Conservation (phyloP, 192 early-diverging fungal genomes). For the Coemansia erecta region DNA sequence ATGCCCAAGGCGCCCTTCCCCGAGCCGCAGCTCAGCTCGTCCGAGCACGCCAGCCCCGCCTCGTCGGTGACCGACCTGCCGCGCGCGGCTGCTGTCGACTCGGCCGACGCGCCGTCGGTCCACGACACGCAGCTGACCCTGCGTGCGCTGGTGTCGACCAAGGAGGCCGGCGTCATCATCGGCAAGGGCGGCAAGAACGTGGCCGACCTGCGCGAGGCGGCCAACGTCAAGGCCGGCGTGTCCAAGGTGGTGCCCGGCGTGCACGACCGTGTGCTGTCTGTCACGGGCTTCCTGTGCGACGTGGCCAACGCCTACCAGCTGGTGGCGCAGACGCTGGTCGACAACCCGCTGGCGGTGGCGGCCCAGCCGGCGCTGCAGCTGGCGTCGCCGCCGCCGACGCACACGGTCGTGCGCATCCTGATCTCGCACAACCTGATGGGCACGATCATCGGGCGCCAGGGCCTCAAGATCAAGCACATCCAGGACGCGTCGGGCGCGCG, state of each 20-base stretch:
- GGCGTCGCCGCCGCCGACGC: conserved; percentile 43
- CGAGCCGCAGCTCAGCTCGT: conserved; percentile 22
- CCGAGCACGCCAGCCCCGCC: conserved; percentile 25
- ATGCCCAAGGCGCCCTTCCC: conserved; percentile 32
- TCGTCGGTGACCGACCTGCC: conserved; percentile 30
- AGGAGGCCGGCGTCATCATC: conserved; percentile 91
- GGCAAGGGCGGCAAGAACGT: conserved; percentile 89
- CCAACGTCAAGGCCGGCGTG: conserved; percentile 89
- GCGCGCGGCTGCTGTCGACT: neutral
- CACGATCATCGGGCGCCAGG: conserved; percentile 90
- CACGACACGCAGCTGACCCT: conserved; percentile 68
- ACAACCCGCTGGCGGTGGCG: conserved; percentile 66
- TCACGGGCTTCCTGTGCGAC: conserved; percentile 65
- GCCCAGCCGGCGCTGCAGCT: conserved; percentile 48
- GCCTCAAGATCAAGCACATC: conserved; percentile 92
- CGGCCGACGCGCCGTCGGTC: conserved; percentile 27
- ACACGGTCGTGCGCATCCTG: conserved; percentile 77
- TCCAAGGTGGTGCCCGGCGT: conserved; percentile 86
- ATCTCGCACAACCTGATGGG: conserved; percentile 91
- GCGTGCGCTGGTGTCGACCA: conserved; percentile 88
- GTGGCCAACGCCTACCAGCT: conserved; percentile 84
- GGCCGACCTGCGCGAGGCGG: conserved; percentile 77
- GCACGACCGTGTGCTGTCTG: conserved; percentile 80
- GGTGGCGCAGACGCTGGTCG: conserved; percentile 73
- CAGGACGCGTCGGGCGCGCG: conserved; percentile 86